phyloP scores from a whole-genome alignment of 2,329 filamentous ascomycete genomes.

The Aspergillus sp. region DNA sequence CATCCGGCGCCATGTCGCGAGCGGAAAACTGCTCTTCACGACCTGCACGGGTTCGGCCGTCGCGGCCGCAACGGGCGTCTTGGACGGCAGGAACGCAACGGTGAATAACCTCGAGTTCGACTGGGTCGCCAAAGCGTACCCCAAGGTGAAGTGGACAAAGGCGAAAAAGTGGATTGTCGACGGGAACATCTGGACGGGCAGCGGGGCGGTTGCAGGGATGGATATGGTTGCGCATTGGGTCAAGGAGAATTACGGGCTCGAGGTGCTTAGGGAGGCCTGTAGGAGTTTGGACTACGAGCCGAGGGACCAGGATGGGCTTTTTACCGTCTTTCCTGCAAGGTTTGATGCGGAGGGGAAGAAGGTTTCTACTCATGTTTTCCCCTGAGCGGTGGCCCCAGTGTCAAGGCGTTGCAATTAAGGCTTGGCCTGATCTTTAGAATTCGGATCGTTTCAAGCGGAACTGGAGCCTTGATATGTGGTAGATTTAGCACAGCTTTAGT shows the following conservation, averaged over 20 bases:
- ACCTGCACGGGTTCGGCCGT: conserved; percentile 5
- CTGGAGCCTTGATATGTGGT: neutral
- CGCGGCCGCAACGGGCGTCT: conserved; percentile 3
- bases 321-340: conserved; percentile 32
- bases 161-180: conserved; percentile 51
- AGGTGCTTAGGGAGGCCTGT: conserved; percentile 30
- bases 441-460: no score
- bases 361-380: conserved; percentile 32
- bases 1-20: conserved; percentile 2
- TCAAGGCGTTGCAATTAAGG: neutral
- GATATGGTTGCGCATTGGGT: conserved; percentile 51
- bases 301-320: conserved; percentile 38
- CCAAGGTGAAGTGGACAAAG: conserved; percentile 52
- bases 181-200: conserved; percentile 54
- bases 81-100: conserved; percentile 52
- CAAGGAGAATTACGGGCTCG: conserved; percentile 39
- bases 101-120: conserved; percentile 45
- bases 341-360: conserved; percentile 36
- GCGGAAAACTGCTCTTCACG: conserved; percentile 7
- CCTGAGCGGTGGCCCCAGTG: neutral
- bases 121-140: conserved; percentile 35
- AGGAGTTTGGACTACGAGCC: conserved; percentile 43
- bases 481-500: neutral
- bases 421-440: no score
- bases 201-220: conserved; percentile 53